Evolutionary conservation across 2,329 filamentous ascomycete genomes (phyloP).

Genomic region (Verticillium zaregamsianum): DNA sequence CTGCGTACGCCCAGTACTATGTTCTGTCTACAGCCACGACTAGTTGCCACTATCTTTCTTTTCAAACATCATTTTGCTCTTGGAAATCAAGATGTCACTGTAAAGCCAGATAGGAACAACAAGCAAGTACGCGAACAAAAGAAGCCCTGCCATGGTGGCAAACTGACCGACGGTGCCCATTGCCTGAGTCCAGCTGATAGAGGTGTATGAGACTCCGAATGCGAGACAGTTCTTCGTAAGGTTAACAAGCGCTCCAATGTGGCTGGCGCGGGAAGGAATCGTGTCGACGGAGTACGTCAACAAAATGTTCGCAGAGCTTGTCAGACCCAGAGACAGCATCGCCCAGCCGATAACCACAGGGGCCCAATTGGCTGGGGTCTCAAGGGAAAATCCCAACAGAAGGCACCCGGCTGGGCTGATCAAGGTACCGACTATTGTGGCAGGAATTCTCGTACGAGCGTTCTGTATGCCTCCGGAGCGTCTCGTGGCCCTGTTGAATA

Average conservation of each 20-base stretch:
- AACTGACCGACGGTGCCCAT: conserved; percentile 10
- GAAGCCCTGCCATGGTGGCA: conserved; percentile 14
- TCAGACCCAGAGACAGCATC: conserved; percentile 14
- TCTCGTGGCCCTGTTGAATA: conserved; percentile 4
- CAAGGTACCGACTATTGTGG: conserved; percentile 9
- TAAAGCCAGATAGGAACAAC: conserved; percentile 9
- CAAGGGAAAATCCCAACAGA: conserved; percentile 10
- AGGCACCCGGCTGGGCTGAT: conserved; percentile 14
- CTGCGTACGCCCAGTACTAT: no score
- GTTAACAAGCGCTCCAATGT: conserved; percentile 15
- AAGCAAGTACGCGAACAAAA: conserved; percentile 9
- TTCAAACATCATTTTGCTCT: not conserved
- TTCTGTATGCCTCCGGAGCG: conserved; percentile 3
- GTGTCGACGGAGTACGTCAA: conserved; percentile 16
- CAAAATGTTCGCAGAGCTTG: conserved; percentile 14
- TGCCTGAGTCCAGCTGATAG: conserved; percentile 10
- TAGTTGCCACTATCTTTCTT: no score
- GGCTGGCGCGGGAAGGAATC: conserved; percentile 7
- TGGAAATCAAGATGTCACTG: conserved; percentile 4
- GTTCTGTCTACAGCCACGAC: no score
- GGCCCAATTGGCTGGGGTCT: conserved; percentile 11
- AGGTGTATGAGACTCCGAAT: conserved; percentile 12
- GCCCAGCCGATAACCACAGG: conserved; percentile 12
- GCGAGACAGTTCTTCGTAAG: conserved; percentile 14
- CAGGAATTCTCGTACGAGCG: conserved; percentile 10